Evolutionary conservation across 148 eudicot species (phyloP), one percentile per base, ranked within the genome.

Genomic region (Euryodendron excelsum): DNA sequence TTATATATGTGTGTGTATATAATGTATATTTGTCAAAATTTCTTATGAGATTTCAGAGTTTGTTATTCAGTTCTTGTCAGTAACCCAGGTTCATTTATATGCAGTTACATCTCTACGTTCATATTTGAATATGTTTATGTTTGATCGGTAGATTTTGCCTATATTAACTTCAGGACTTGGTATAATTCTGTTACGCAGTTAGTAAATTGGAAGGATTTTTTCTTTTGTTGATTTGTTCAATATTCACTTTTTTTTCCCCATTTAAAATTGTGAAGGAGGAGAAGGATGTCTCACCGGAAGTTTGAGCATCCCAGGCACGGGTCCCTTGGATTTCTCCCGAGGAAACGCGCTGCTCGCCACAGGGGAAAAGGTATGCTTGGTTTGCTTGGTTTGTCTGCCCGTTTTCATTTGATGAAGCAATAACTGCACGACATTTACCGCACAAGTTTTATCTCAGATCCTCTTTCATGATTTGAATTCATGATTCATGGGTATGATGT

Each of bases 241-340:
- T 72, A 31, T 30, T 47, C 4, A 44, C 21, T 50, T 34, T 8
- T n/a, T n/a, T n/a, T n/a, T 72, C 18, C 10, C 0, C 7, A 5
- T 3, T 50, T 50, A 23, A 74, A n/a, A 13, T 47, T 84, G 84
- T 73, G 78, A 78, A 77, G 73, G 70, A 80, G 69, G 41, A 67
- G 78, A 59, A 89, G 67, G 63, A 91, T 91, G 95, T 91, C 92
- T 52, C 95, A 92, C 92, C 87, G 96, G 84, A 90, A 92, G 87
- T 92, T 92, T 77, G 96, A 90, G 90, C 96, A 91, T 85, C 96
- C 96, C 3, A 87, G 96, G 63, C 96, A 91, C 77, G 96, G 96
- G 67, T 91, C 96, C 74, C 93, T 91, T 27, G 96, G 93, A 45
- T 89, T 91, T 77, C 91, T 91, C 23, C 96, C 96, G 8, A 88